Evolutionary conservation across 2,329 filamentous ascomycete species (phyloP).

Genomic region (Penicillium hordei): DNA sequence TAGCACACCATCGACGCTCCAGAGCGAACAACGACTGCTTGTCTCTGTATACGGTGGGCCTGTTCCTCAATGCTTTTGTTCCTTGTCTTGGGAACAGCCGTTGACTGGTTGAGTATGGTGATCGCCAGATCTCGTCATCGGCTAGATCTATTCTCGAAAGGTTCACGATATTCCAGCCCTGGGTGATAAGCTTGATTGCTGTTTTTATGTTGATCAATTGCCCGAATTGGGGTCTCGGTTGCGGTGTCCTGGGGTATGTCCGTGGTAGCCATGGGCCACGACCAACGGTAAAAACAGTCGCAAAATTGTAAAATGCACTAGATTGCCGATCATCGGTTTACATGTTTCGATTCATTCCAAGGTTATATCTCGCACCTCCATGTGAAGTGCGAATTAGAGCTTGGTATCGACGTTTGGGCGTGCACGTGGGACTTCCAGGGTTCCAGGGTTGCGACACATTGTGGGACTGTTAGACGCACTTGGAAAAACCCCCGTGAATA

Average conservation of each 20-base stretch:
- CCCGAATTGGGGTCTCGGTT: neutral
- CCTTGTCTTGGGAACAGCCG: neutral
- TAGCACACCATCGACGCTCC: neutral
- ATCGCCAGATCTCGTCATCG: neutral
- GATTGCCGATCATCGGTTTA: neutral
- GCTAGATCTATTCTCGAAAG: neutral
- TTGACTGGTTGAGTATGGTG: neutral
- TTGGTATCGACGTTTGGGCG: neutral
- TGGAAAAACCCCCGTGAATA: neutral
- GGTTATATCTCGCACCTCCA: neutral
- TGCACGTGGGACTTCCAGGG: neutral
- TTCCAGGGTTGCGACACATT: neutral
- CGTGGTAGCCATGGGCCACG: neutral
- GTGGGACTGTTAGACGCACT: neutral
- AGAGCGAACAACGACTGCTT: neutral
- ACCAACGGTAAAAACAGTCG: neutral
- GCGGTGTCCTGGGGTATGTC: neutral
- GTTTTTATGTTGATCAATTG: constrained; percentile 7
- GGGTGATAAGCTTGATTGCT: neutral
- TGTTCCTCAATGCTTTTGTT: neutral
- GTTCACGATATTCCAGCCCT: neutral
- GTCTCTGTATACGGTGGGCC: neutral
- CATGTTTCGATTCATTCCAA: neutral
- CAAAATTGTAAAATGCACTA: neutral
- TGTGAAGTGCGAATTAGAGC: neutral